Evolutionary conservation across 2,329 filamentous ascomycete genomes (phyloP).

Genomic region (Malbranchea cinnamomea): DNA sequence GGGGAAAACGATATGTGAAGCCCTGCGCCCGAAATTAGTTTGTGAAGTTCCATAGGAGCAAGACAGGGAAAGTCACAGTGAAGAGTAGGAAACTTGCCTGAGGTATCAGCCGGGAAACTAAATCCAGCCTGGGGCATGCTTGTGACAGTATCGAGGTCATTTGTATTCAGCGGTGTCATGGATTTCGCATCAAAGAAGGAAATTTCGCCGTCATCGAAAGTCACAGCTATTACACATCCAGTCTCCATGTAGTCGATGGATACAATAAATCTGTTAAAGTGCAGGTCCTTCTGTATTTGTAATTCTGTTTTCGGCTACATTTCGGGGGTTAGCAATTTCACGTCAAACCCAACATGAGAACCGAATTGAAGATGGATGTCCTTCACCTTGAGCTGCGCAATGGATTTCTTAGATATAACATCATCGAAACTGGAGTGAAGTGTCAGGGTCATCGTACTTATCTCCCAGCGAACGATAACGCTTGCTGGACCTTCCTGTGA

Average conservation of each 20-base stretch:
- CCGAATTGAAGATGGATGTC: background rate
- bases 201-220: constrained; percentile 65
- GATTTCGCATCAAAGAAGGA: constrained; percentile 65
- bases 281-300: constrained; percentile 51
- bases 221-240: constrained; percentile 56
- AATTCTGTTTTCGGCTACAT: constrained; percentile 36
- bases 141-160: constrained; percentile 49
- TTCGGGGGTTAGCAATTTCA: constrained; percentile 8
- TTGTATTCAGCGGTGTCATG: constrained; percentile 52
- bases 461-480: constrained; percentile 69
- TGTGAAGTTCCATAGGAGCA: background rate
- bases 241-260: constrained; percentile 53
- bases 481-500: constrained; percentile 52
- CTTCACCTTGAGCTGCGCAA: constrained; percentile 25
- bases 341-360: constrained; percentile 6
- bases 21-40: constrained; percentile 12
- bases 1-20: constrained; percentile 29
- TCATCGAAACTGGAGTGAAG: constrained; percentile 68
- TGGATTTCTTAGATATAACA: constrained; percentile 50
- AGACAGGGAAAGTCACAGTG: background rate
- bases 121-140: constrained; percentile 68
- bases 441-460: constrained; percentile 48
- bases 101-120: constrained; percentile 48
- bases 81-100: constrained; percentile 33
- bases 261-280: constrained; percentile 56